Evolutionary conservation across 2,329 filamentous ascomycete genomes (phyloP), one percentile per base, ranked within the genome.

Genomic region (Pyrenophora seminiperda): DNA sequence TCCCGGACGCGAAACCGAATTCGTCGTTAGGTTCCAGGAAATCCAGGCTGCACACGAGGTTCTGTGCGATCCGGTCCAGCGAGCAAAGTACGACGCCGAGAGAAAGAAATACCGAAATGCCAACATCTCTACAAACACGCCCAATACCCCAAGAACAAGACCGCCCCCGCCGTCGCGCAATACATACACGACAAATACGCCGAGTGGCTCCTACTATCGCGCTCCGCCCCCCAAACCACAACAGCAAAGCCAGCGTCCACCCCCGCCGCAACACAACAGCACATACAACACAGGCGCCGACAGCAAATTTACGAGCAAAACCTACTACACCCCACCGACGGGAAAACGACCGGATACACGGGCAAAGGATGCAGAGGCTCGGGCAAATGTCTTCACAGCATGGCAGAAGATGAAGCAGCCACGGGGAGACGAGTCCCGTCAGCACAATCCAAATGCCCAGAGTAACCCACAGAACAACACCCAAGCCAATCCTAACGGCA

Each of bases 31-130:
- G 66, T 96, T 96, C 66, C 89, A 95, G 71, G 83, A 87, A 41
- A 95, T 96, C 40, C 90, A 95, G 73, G 84, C 88, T 4, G 91
- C 91, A 17, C 87, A 95, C 67, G 91, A 96, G 70, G 80, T 96
- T 44, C 77, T 90, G 37, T 81, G 77, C 57, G 85, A 88, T 61
- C 75, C 81, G 2, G 73, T 76, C n/a, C 75, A 79, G 59, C 82
- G 84, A 53, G 67, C 77, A 30, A 83, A 82, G 66, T 88, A 88
- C 61, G 85, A 88, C 66, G 77, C 76, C n/a, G 83, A 85, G 54
- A 77, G 84, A 45, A 73, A 79, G 47, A 82, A 80, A 50, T 67
- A 66, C 53, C 58, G 67, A 15, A 58, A 56, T 42, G 36, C 60
- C 17, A 63, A 65, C 43, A 50, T 62, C n/a, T 64, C 71, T 15